Conservation (phyloP, 345 rosid species). For the Cardamine chenopodiifolia region DNA sequence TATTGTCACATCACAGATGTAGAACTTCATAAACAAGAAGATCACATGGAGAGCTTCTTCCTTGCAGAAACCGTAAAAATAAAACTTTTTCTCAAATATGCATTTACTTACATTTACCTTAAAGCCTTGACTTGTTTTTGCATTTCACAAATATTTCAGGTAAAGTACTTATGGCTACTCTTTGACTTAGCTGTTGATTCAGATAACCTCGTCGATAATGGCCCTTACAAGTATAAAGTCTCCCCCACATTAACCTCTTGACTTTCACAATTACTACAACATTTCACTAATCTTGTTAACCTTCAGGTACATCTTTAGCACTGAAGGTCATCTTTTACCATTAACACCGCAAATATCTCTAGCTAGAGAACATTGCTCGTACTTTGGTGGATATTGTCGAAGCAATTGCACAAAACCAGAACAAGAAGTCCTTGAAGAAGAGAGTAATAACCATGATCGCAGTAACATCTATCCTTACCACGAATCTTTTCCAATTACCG, state of each 20-base stretch:
- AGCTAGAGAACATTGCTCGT: constrained; percentile 78
- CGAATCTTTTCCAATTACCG: constrained; percentile 56
- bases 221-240: constrained; percentile 90
- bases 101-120: background rate
- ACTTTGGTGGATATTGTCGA: constrained; percentile 79
- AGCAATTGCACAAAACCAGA: constrained; percentile 46
- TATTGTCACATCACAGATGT: constrained; percentile 96
- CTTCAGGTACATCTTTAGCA: constrained; percentile 79
- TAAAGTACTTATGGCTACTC: constrained; percentile 95
- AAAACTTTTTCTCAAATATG: background rate
- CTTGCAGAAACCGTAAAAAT: constrained; percentile 87
- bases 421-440: constrained; percentile 35
- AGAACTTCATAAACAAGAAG: constrained; percentile 81
- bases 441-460: constrained; percentile 48
- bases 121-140: constrained; percentile 18
- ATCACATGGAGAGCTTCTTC: constrained; percentile 99
- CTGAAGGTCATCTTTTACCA: constrained; percentile 95
- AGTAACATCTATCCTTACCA: constrained; percentile 46
- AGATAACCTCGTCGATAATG: constrained; percentile 94
- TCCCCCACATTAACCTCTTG: background rate
- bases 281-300: constrained; percentile 11
- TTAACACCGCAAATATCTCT: constrained; percentile 90
- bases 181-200: constrained; percentile 90
- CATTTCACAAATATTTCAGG: constrained; percentile 51
- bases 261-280: background rate